A percentile compares a stretch with the other conserved stretches of the same genome.
Evolutionary conservation across 2,329 filamentous ascomycete genomes (phyloP).

Genomic region (Knufia fluminis): DNA sequence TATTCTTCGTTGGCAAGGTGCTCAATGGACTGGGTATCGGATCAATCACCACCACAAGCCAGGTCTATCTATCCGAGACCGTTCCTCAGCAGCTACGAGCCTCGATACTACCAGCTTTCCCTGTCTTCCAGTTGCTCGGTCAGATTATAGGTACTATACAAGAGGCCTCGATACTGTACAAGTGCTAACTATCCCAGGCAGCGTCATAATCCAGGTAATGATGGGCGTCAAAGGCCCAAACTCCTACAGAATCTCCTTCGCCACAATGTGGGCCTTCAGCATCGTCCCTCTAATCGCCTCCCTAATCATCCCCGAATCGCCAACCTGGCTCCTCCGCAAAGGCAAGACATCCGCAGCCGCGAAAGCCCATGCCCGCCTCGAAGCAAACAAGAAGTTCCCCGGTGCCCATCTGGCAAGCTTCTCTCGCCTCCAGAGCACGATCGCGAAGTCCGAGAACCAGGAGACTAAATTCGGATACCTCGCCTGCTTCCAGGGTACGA

Average conservation of each 20-base stretch:
- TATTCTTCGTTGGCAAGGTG: constrained; percentile 40
- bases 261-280: constrained; percentile 38
- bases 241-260: constrained; percentile 29
- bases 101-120: constrained; percentile 41
- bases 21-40: constrained; percentile 40
- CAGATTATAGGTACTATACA: constrained; percentile 33
- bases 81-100: constrained; percentile 39
- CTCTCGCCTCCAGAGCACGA: constrained; percentile 31
- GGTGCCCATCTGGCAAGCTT: constrained; percentile 22
- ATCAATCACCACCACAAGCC: constrained; percentile 34
- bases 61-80: constrained; percentile 46
- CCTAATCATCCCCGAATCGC: constrained; percentile 43
- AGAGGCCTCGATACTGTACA: too few relatives aligned
- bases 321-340: constrained; percentile 41
- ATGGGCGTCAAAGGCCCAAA: background rate
- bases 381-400: constrained; percentile 33
- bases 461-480: constrained; percentile 27
- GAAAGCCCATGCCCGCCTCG: constrained; percentile 42
- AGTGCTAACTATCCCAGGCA: too few relatives aligned
- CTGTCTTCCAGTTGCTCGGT: constrained; percentile 41
- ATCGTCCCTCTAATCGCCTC: constrained; percentile 36
- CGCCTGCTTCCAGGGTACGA: constrained; percentile 24
- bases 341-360: constrained; percentile 33
- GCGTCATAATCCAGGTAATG: constrained; percentile 31
- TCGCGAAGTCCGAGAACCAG: constrained; percentile 33